These are phyloP conservation scores for Graphium sp. DNA, from an alignment of 2,329 filamentous ascomycete genomes.

Conservation along the genomic window DNA sequence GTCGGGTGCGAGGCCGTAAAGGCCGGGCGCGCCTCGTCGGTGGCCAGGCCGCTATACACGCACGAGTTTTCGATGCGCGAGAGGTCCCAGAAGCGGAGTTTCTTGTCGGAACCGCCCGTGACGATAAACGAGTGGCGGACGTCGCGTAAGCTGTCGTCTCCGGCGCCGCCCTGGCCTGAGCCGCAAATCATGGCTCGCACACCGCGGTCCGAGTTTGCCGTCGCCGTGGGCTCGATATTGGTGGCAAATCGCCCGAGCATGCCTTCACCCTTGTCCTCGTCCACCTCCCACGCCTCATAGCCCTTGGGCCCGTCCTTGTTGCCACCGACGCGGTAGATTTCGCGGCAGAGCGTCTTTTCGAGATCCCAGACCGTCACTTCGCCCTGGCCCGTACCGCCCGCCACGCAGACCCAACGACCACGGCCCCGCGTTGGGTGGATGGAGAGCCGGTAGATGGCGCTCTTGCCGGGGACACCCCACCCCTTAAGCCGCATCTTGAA, in stretches of 20 bases:
- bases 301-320: slow-evolving; percentile 42
- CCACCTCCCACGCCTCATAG: slow-evolving; percentile 76
- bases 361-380: slow-evolving; percentile 94
- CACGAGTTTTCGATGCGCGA: slow-evolving; percentile 59
- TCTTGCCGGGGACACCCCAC: slow-evolving; percentile 73
- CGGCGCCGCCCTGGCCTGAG: slow-evolving; percentile 51
- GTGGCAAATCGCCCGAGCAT: slow-evolving; percentile 78
- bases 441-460: slow-evolving; percentile 62
- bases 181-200: slow-evolving; percentile 61
- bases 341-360: slow-evolving; percentile 74
- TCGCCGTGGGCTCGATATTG: slow-evolving; percentile 39
- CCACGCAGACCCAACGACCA: slow-evolving; percentile 73
- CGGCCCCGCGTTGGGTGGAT: slow-evolving; percentile 66
- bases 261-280: slow-evolving; percentile 74
- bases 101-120: slow-evolving; percentile 77
- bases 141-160: slow-evolving; percentile 54
- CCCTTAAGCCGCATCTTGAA: slow-evolving; percentile 77
- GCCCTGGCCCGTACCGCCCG: slow-evolving; percentile 70
- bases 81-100: slow-evolving; percentile 88
- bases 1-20: slow-evolving; percentile 51
- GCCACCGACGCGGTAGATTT: slow-evolving; percentile 64
- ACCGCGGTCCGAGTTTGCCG: slow-evolving; percentile 41
- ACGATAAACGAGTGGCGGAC: slow-evolving; percentile 70
- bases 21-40: slow-evolving; percentile 54
- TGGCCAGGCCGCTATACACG: slow-evolving; percentile 62